Evolutionary conservation across 768 basidiomycete species (phyloP).

Genomic region (Trametes cinnabarina): DNA sequence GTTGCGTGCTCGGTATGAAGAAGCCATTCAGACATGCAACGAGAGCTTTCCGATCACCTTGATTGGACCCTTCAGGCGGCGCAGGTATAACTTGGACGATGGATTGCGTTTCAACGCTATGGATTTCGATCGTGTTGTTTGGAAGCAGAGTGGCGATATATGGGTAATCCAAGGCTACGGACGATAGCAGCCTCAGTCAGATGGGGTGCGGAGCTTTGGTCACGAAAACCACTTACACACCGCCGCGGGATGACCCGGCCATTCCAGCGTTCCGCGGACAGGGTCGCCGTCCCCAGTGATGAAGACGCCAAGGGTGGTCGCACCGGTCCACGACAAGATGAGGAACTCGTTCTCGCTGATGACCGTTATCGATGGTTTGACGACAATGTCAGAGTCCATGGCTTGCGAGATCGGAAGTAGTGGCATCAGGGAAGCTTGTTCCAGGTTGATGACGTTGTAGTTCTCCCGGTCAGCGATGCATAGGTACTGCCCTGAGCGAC

Average conservation of each 20-base stretch:
- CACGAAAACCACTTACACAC: constrained; percentile 53
- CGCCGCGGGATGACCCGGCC: constrained; percentile 74
- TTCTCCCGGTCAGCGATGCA: constrained; percentile 71
- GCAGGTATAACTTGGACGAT: constrained; percentile 69
- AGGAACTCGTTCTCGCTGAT: constrained; percentile 81
- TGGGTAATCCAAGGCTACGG: constrained; percentile 75
- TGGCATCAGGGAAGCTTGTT: constrained; percentile 63
- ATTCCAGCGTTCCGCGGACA: constrained; percentile 84
- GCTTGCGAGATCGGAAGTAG: constrained; percentile 81
- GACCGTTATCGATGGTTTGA: constrained; percentile 73
- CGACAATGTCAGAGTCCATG: constrained; percentile 35
- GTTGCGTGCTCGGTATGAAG: constrained; percentile 41
- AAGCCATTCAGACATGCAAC: constrained; percentile 37
- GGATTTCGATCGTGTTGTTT: constrained; percentile 77
- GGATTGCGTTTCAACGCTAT: constrained; percentile 70
- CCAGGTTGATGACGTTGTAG: constrained; percentile 81
- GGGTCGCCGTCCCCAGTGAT: constrained; percentile 84
- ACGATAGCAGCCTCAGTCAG: not conserved
- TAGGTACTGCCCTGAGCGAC: constrained; percentile 58
- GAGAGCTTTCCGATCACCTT: constrained; percentile 30
- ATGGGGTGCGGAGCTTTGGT: not conserved
- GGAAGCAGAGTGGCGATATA: constrained; percentile 76
- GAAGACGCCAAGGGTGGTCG: constrained; percentile 81
- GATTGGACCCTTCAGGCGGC: constrained; percentile 31
- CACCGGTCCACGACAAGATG: constrained; percentile 81